These are phyloP conservation scores for Aethionema arabicum DNA, from an alignment of 345 rosid genomes.

Conservation along the genomic window DNA sequence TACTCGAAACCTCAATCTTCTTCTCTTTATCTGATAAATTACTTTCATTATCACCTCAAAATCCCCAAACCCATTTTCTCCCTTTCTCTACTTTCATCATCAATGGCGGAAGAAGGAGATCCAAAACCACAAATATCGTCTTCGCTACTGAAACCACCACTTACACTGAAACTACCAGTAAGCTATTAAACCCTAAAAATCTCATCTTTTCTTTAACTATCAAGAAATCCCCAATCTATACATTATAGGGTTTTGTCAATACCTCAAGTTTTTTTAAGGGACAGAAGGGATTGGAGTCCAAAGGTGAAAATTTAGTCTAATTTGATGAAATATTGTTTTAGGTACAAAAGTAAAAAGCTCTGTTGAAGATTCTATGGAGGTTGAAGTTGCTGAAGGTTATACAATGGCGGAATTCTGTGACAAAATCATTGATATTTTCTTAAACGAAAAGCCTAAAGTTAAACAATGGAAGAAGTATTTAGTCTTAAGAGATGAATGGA, in stretches of 20 bases:
- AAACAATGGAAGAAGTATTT: slow-evolving; percentile 80
- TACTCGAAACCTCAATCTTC: slow-evolving; percentile 32
- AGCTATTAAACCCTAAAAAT: slow-evolving; percentile 9
- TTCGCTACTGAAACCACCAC: slow-evolving; percentile 22
- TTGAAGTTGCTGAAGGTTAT: slow-evolving; percentile 71
- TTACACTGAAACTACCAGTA: slow-evolving; percentile 34
- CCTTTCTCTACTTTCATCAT: slow-evolving; percentile 21
- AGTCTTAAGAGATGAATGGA: slow-evolving; percentile 84
- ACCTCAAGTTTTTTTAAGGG: no score
- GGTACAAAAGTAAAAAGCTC: slow-evolving; percentile 47
- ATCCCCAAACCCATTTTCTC: slow-evolving; percentile 28
- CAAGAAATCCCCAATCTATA: slow-evolving; percentile 5
- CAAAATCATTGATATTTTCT: slow-evolving; percentile 69
- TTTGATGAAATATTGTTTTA: slow-evolving; percentile 26
- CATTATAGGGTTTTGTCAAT: background rate
- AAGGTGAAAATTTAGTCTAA: no score
- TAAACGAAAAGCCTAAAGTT: slow-evolving; percentile 73
- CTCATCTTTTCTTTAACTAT: slow-evolving; percentile 10
- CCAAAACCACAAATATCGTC: slow-evolving; percentile 23
- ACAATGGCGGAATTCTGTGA: slow-evolving; percentile 74
- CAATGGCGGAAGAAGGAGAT: slow-evolving; percentile 26
- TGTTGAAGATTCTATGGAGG: slow-evolving; percentile 47
- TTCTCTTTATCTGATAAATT: slow-evolving; percentile 37
- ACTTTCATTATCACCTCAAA: slow-evolving; percentile 2
- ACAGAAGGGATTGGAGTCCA: no score